Base-by-base conservation (phyloP, 2,329 filamentous ascomycete species). In the Cladosporium sp. region DNA sequence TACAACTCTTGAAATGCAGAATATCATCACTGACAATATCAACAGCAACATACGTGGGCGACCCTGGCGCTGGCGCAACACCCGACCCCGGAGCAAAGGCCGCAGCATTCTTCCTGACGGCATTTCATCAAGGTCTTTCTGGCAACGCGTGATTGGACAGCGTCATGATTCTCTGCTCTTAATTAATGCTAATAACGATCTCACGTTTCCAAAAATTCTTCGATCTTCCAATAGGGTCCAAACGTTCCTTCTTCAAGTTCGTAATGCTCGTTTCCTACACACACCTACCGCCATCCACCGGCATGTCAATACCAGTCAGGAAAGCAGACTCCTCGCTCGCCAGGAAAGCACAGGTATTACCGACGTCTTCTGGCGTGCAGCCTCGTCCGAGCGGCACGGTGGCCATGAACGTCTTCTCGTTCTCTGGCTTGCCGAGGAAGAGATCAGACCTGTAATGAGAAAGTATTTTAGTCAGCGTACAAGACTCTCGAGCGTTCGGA, bases 271-370 rank as follows among this genome's bases (percentile, higher is more conserved):
- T 16, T 15, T n/a, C n/a, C 15, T 75, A 68, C 7, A 68, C 66
- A 56, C 63, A 70, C 15, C 69, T 72, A 22, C 77, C 77, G 35
- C 79, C 79, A 67, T 83, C 79, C 38, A 85, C 78, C 47, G 86
- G 79, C 54, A 88, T 70, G 54, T 85, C 84, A n/a, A 83, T 75
- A 0, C 85, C 86, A 0, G 84, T 88, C 55, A 90, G 79, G 59
- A 89, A 88, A 3, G 72, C 75, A 0, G 82, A 83, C 61, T 89
- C 86, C 22, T 88, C 82, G 52, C 83, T 86, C 2, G 83, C 83
- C 39, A 90, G 65, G 62, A 84, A 90, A 15, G 83, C 74, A 54
- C 80, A 83, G 20, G 84, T 83, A 59, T 87, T 86, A 2, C 83
- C 85, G 30, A 90, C 78, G 63, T 90, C 86, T 8, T 74, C 71